These are phyloP conservation scores for Pogostemon cablin DNA, from an alignment of 257 asterid genomes.

Conservation along the genomic window DNA sequence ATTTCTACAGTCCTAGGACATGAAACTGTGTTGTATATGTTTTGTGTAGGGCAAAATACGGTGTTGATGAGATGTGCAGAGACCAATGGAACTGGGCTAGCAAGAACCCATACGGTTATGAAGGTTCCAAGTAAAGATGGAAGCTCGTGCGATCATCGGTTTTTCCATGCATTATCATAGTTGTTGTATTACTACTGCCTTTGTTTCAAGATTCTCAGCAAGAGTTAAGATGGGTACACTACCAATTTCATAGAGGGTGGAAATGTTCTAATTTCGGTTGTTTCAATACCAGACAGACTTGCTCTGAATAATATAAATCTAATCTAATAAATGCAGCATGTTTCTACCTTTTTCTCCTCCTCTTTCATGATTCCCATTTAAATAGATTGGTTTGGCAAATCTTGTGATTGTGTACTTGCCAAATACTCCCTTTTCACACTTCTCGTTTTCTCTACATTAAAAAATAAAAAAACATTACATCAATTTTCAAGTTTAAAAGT, in stretches of 20 bases:
- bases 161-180: background rate
- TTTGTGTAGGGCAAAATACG: conserved; percentile 70
- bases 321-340: conserved; percentile 29
- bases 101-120: conserved; percentile 92
- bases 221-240: conserved; percentile 3
- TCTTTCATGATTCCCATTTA: background rate
- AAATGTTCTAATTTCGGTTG: conserved; percentile 22
- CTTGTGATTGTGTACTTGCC: too few species aligned
- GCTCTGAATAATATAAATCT: background rate
- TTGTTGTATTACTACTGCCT: conserved; percentile 4
- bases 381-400: too few species aligned
- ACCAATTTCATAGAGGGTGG: conserved; percentile 15
- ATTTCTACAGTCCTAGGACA: background rate
- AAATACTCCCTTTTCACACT: too few species aligned
- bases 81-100: conserved; percentile 99
- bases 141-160: conserved; percentile 5
- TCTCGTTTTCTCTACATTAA: too few species aligned
- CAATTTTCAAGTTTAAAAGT: too few species aligned
- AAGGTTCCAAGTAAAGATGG: conserved; percentile 38
- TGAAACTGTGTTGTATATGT: background rate
- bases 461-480: too few species aligned
- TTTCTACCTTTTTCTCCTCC: background rate
- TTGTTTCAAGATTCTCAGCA: background rate
- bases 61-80: conserved; percentile 81
- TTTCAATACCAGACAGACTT: conserved; percentile 5